Evolutionary conservation across 768 basidiomycete genomes (phyloP).

Genomic region (Myochromella boudieri): DNA sequence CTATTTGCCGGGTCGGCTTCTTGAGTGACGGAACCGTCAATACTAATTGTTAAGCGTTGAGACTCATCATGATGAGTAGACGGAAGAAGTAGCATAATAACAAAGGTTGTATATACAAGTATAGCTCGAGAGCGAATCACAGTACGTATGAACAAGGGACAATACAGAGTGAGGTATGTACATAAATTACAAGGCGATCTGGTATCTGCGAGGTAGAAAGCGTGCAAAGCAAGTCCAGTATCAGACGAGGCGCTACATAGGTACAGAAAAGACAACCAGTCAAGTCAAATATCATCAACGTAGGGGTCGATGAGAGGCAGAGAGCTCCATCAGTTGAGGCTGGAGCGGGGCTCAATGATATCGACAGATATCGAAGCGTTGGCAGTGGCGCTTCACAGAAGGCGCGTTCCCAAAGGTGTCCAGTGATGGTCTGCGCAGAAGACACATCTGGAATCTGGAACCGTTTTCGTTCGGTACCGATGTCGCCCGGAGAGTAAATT

Average conservation of each 20-base stretch:
- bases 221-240: neutral
- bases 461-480: constrained; percentile 5
- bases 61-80: neutral
- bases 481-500: neutral
- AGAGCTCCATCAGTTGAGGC: neutral
- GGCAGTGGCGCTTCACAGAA: no score
- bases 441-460: constrained; percentile 6
- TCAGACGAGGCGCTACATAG: neutral
- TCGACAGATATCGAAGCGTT: no score
- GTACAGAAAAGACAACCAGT: constrained; percentile 1
- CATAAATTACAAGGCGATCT: neutral
- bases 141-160: neutral
- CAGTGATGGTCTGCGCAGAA: constrained; percentile 10
- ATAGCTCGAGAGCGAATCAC: neutral
- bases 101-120: constrained; percentile 4
- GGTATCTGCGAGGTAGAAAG: constrained; percentile 3
- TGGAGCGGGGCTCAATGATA: neutral
- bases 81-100: neutral
- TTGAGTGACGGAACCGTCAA: no score
- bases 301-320: constrained; percentile 2
- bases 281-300: neutral
- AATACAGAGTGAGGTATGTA: neutral
- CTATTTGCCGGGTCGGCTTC: no score
- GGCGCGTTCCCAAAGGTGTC: constrained; percentile 10
- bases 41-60: no score